Percentiles rank a stretch among this genome's conserved stretches.
These are phyloP conservation scores for Hymenoscyphus repandus DNA, from an alignment of 2,329 filamentous ascomycete species.

Conservation along the genomic window DNA sequence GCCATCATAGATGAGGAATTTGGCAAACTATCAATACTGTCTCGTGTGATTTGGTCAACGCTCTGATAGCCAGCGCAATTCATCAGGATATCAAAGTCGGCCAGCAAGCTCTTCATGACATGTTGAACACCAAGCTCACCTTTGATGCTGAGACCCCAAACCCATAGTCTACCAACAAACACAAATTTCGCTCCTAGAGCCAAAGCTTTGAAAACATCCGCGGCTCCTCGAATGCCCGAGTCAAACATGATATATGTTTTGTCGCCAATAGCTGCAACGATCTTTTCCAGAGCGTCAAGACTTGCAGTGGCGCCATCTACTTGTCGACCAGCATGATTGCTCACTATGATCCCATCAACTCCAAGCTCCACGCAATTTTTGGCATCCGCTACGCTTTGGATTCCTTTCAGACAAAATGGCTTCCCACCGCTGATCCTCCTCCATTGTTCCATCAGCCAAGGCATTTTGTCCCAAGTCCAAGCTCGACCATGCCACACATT, in stretches of 20 bases:
- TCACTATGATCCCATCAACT: constrained; percentile 48
- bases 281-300: constrained; percentile 53
- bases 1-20: constrained; percentile 36
- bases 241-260: constrained; percentile 59
- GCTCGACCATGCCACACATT: constrained; percentile 47
- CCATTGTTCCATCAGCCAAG: constrained; percentile 54
- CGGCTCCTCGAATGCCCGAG: constrained; percentile 49
- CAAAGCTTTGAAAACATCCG: constrained; percentile 53
- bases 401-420: constrained; percentile 58
- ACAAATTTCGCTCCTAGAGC: constrained; percentile 51
- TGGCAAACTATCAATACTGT: constrained; percentile 36
- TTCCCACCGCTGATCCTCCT: constrained; percentile 36
- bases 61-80: constrained; percentile 51
- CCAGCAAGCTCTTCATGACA: constrained; percentile 56
- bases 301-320: constrained; percentile 50
- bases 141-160: constrained; percentile 52
- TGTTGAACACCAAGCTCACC: constrained; percentile 54
- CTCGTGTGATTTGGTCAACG: constrained; percentile 45
- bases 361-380: constrained; percentile 39
- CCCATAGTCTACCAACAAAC: constrained; percentile 50
- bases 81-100: constrained; percentile 58
- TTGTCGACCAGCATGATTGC: constrained; percentile 53
- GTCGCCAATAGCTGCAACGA: constrained; percentile 56
- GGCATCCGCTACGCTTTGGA: constrained; percentile 43
- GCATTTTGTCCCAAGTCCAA: constrained; percentile 57